phyloP scores from a whole-genome alignment of 176 grass and related monocot species.

The Carex pumila region DNA sequence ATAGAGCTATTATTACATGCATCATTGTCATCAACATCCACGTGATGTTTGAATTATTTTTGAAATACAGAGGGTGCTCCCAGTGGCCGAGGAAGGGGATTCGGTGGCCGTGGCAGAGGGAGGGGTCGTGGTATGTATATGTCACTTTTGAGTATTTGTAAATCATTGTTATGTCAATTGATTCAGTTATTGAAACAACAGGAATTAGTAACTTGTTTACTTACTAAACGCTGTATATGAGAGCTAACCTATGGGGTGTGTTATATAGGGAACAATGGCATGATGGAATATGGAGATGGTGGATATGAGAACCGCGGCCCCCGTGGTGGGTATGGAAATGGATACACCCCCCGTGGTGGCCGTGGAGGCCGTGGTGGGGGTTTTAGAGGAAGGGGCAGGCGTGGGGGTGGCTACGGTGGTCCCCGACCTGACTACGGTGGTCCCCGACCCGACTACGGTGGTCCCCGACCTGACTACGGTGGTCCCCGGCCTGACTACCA shows the following conservation, averaged over 20 bases:
- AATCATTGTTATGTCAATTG: neutral
- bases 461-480: conserved; percentile 54
- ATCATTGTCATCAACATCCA: neutral
- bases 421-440: conserved; percentile 54
- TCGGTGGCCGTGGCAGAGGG: conserved; percentile 39
- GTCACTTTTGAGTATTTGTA: neutral
- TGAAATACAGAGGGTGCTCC: conserved; percentile 61
- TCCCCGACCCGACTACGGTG: conserved; percentile 38
- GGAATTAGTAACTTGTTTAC: neutral
- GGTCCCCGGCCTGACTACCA: conserved; percentile 52
- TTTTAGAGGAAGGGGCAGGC: conserved; percentile 51
- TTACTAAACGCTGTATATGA: neutral
- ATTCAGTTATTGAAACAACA: neutral
- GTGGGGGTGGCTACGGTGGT: conserved; percentile 43
- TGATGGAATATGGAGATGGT: conserved; percentile 14
- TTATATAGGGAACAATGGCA: conserved; percentile 8
- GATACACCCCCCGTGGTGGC: conserved; percentile 44
- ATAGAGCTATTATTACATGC: neutral
- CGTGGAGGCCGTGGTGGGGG: conserved; percentile 66
- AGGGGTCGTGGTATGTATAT: conserved; percentile 33
- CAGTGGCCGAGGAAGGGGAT: conserved; percentile 60
- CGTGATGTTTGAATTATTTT: conserved; percentile 19
- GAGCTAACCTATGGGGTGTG: neutral
- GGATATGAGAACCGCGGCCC: conserved; percentile 20
- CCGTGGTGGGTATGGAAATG: conserved; percentile 18